Base-by-base conservation (phyloP, 768 basidiomycete genomes). In the Lentinula lateritia region DNA sequence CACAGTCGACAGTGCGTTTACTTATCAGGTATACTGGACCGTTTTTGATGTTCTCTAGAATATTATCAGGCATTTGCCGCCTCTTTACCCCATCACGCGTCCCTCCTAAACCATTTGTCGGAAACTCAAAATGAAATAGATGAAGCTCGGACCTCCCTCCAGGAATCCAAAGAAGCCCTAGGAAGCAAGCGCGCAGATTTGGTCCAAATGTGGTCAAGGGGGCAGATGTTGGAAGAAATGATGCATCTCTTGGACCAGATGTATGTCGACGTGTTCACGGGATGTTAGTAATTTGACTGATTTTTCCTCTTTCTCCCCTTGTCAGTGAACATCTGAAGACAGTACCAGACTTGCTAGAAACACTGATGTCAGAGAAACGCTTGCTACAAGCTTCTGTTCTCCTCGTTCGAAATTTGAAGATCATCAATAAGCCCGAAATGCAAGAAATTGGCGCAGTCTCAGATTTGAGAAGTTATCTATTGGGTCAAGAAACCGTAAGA, bases 221-320 rank as follows among this genome's bases (percentile, higher is more conserved):
- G 92, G 58, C 91, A 95, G 68, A 89, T 85, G n/a, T 74, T 98
- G 18, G 91, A 96, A 68, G 97, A 98, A 73, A 98, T 98, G 94
- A 82, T 95, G 68, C 85, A 85, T 48, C 80, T 98, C n/a, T 71
- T 99, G 64, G 95, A 98, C 71, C 90, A 93, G 69, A 96, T 98
- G 96, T 95, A 66, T 63, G 90, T 73, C 5, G 41, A 13, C 41
- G n/a, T 12, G 13, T 28, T 52, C 36, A 12, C 52, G 52, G 43
- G 9, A 28, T 28, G 28, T 64, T 57, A 58, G 55, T 18, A 32
- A 28, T 42, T 45, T 20, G 28, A n/a, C 55, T 53, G 45, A 50
- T 63, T 67, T 62, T 69, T 68, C 64, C 66, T 46, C 43, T 50
- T 48, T 61, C 56, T 6, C 13, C 5, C 41, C 39, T 28, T 28